Conservation (phyloP, 1,284 basidiomycete genomes). For the Leccinum subfulvum region DNA sequence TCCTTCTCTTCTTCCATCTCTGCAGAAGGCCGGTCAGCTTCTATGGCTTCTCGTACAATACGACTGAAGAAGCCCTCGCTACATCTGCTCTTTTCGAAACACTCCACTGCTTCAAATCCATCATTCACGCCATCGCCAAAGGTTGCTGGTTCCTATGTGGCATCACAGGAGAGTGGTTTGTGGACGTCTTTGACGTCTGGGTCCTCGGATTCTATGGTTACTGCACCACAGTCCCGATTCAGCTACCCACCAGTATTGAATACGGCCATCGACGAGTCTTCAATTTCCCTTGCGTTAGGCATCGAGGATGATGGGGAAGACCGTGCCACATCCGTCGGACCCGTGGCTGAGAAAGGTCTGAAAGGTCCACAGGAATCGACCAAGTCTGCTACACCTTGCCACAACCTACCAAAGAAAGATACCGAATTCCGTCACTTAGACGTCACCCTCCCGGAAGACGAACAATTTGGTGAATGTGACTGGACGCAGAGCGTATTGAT, state of each 20-base stretch:
- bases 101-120: slow-evolving; percentile 40
- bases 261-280: slow-evolving; percentile 35
- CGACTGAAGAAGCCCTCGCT: slow-evolving; percentile 56
- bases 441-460: slow-evolving; percentile 27
- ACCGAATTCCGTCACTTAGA: slow-evolving; percentile 26
- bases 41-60: slow-evolving; percentile 32
- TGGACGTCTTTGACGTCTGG: slow-evolving; percentile 26
- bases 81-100: slow-evolving; percentile 52
- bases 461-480: slow-evolving; percentile 26
- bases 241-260: slow-evolving; percentile 36
- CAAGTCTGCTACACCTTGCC: slow-evolving; percentile 1
- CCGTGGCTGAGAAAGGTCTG: slow-evolving; percentile 8
- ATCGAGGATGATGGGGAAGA: slow-evolving; percentile 28
- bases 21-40: slow-evolving; percentile 25
- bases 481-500: slow-evolving; percentile 36
- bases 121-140: slow-evolving; percentile 21
- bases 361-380: slow-evolving; percentile 9
- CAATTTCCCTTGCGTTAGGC: slow-evolving; percentile 35
- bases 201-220: slow-evolving; percentile 36
- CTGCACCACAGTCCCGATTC: slow-evolving; percentile 35
- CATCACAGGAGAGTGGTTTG: slow-evolving; percentile 15
- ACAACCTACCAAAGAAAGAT: slow-evolving; percentile 9
- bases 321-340: slow-evolving; percentile 9
- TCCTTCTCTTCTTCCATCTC: slow-evolving; percentile 35
- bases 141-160: slow-evolving; percentile 1